A percentile compares a stretch with the other conserved stretches of the same genome.
These are phyloP conservation scores for Erucastrum elatum DNA, from an alignment of 345 rosid species.

Conservation along the genomic window DNA sequence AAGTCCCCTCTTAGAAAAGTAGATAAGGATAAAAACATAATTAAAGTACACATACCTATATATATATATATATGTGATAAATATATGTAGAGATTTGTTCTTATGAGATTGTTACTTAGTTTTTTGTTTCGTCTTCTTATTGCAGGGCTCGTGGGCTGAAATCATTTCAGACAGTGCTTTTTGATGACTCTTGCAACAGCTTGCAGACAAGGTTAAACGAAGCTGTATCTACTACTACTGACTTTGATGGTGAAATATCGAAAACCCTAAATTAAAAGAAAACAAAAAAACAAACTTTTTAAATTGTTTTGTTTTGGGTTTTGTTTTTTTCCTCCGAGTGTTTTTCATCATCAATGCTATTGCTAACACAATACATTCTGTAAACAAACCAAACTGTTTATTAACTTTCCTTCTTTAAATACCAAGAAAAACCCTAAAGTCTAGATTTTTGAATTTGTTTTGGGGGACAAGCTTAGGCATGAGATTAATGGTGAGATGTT, in stretches of 20 bases:
- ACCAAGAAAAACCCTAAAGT: conserved; percentile 20
- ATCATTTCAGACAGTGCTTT: conserved; percentile 64
- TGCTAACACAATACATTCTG: conserved; percentile 31
- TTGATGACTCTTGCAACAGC: conserved; percentile 54
- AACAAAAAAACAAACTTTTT: conserved; percentile 32
- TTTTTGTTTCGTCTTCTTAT: conserved; percentile 39
- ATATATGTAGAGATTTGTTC: conserved; percentile 27
- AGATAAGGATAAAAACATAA: conserved; percentile 22
- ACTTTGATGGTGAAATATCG: conserved; percentile 79
- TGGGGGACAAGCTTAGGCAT: conserved; percentile 51
- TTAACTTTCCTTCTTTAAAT: background rate
- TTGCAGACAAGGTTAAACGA: conserved; percentile 52
- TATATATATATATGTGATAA: background rate
- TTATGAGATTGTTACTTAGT: conserved; percentile 36
- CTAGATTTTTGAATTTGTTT: conserved; percentile 22
- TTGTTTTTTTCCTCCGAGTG: conserved; percentile 38
- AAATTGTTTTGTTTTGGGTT: conserved; percentile 33
- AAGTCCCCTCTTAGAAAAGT: conserved; percentile 8
- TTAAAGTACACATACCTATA: background rate
- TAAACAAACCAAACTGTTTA: background rate
- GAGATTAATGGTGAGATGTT: conserved; percentile 66
- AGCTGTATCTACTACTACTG: conserved; percentile 68
- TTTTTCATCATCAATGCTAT: conserved; percentile 40
- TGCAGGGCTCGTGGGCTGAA: conserved; percentile 46
- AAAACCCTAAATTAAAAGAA: conserved; percentile 43